Evolutionary conservation across 257 asterid genomes (phyloP), one percentile per base, ranked within the genome.

Genomic region (Eucommia ulmoides): DNA sequence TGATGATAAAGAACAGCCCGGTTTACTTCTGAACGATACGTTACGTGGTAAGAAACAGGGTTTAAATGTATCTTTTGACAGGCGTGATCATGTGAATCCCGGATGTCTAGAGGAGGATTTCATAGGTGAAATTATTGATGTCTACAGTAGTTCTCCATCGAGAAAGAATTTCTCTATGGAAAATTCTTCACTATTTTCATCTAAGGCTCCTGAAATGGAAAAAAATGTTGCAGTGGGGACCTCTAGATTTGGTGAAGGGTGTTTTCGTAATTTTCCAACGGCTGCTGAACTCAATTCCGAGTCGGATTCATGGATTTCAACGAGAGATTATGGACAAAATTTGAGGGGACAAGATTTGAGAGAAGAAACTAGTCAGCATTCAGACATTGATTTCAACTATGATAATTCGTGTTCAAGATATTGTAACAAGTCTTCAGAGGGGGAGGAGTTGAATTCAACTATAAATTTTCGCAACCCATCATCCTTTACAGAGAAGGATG

Each of bases 111-210:
- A 58, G 59, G 78, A 68, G 49, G 65, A 75, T 67, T 53, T 68
- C 45, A 55, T 68, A 41, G 95, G 92, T 65, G 96, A 86, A 72
- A 82, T 81, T 54, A 79, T 91, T 68, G 70, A 83, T 49, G 61
- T 68, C 42, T 80, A 74, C 24, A 72, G 65, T 50, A 49, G 71
- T 41, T 61, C 63, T 60, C 65, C 74, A 59, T 69, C 62, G 52
- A 53, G 53, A 46, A 72, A 71, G 68, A 61, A 66, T 50, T 56
- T 63, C 52, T 54, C 62, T 22, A 61, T 25, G 49, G 66, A 58
- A 52, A 62, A 62, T 41, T 60, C 69, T 54, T 23, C 51, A 56
- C 56, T 59, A 53, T 64, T 70, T 63, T 65, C 80, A 45, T 65
- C 74, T 14, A 56, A 45, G 59, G 65, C 52, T 61, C 64, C 51